These are phyloP conservation scores for Malus hybrid DNA, from an alignment of 331 rosid genomes.

Conservation along the genomic window DNA sequence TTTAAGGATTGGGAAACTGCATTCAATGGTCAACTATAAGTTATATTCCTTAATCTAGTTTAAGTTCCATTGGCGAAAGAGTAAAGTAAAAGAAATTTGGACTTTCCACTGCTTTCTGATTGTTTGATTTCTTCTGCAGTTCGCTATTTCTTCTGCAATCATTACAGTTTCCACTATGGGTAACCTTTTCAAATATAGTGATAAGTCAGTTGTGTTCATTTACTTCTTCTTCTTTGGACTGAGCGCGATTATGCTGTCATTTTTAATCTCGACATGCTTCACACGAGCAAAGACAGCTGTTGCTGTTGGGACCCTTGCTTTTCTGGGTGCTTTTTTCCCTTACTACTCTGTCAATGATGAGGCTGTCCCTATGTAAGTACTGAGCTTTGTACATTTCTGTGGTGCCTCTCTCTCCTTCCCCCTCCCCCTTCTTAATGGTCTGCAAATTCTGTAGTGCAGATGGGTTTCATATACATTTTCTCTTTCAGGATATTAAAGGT, in stretches of 20 bases:
- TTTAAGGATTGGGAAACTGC: not conserved
- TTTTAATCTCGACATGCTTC: constrained; percentile 83
- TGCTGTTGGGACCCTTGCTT: constrained; percentile 92
- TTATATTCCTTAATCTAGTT: not conserved
- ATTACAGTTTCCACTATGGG: constrained; percentile 77
- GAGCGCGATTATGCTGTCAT: constrained; percentile 90
- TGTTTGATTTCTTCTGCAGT: constrained; percentile 51
- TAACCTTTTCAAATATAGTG: constrained; percentile 85
- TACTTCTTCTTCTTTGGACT: constrained; percentile 86
- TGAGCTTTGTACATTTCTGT: constrained; percentile 10
- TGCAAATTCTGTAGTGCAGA: not conserved
- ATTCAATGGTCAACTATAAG: not conserved
- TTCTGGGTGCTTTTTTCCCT: constrained; percentile 86
- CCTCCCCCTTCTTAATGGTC: constrained; percentile 4
- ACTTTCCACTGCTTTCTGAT: not conserved
- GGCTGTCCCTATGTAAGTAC: constrained; percentile 69
- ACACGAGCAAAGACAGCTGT: constrained; percentile 94
- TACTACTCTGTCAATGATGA: constrained; percentile 81
- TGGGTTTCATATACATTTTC: constrained; percentile 11
- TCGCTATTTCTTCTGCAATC: constrained; percentile 74
- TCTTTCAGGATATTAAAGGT: constrained; percentile 69
- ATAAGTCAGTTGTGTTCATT: constrained; percentile 84
- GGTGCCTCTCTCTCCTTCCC: not conserved
- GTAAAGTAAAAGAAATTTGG: not conserved
- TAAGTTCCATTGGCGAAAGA: not conserved